Conservation (phyloP, 2,329 filamentous ascomycete species). For the Aspergillus texensis region DNA sequence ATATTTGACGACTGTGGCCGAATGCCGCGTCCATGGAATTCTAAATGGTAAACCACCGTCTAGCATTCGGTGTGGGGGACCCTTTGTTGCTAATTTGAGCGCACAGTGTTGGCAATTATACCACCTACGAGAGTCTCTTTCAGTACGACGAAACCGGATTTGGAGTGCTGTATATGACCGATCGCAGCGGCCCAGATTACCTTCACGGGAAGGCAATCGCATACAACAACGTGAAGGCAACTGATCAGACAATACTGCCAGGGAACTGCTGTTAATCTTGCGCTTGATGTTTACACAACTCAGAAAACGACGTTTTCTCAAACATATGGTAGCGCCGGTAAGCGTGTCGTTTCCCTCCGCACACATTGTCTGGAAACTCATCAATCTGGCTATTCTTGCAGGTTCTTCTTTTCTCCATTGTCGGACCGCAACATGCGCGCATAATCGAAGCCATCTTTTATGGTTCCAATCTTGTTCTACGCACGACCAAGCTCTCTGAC, state of each 20-base stretch:
- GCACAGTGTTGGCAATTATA: neutral
- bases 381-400: neutral
- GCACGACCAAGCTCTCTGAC: conserved; percentile 5
- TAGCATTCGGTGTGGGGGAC: too few species aligned
- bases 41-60: too few species aligned
- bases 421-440: conserved; percentile 12
- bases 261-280: conserved; percentile 2
- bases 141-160: neutral
- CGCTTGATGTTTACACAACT: conserved; percentile 3
- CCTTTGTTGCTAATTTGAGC: neutral
- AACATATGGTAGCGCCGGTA: conserved; percentile 7
- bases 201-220: conserved; percentile 4
- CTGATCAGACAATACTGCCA: neutral
- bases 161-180: neutral
- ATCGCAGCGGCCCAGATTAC: neutral
- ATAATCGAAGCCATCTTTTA: conserved; percentile 9
- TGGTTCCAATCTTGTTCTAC: conserved; percentile 5
- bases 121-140: neutral
- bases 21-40: too few species aligned
- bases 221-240: conserved; percentile 2
- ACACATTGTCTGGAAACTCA: neutral
- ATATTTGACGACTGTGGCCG: too few species aligned
- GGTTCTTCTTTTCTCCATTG: conserved; percentile 10
- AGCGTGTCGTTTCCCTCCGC: neutral
- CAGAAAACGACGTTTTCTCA: neutral